A percentile compares a stretch with the other conserved stretches of the same genome.
Evolutionary conservation across 805 yeast species (phyloP).

Genomic region (Peterozyma toletana): DNA sequence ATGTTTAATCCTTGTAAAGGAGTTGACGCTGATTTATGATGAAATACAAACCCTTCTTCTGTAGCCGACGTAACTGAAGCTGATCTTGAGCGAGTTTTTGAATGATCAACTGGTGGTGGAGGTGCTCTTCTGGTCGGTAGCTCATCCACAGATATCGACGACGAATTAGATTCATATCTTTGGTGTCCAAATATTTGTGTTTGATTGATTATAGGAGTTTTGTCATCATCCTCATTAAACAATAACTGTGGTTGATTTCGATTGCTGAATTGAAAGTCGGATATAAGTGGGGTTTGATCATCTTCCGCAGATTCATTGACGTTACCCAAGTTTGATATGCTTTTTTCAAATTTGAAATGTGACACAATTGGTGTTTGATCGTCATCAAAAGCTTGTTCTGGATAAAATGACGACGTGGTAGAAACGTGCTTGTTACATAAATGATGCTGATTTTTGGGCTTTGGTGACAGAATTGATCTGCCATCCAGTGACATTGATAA

Average conservation of each 20-base stretch:
- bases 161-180: not conserved
- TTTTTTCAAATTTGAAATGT: not conserved
- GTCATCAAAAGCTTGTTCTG: slow-evolving; percentile 3
- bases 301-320: not conserved
- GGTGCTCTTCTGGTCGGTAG: too few species aligned
- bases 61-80: too few species aligned
- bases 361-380: slow-evolving; percentile 6
- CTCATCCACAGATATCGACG: too few species aligned
- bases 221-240: not conserved
- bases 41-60: too few species aligned
- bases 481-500: not conserved
- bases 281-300: not conserved
- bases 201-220: not conserved
- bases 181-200: not conserved
- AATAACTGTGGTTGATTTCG: not conserved
- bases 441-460: not conserved
- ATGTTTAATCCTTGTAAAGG: too few species aligned
- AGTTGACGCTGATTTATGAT: too few species aligned
- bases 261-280: not conserved
- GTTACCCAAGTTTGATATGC: not conserved
- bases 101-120: too few species aligned
- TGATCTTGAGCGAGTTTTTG: too few species aligned
- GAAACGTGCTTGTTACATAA: not conserved
- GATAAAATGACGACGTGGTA: not conserved
- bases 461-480: not conserved